Evolutionary conservation across 164 flowering plant genomes (phyloP).

Genomic region (Chloranthus sessilifolius): DNA sequence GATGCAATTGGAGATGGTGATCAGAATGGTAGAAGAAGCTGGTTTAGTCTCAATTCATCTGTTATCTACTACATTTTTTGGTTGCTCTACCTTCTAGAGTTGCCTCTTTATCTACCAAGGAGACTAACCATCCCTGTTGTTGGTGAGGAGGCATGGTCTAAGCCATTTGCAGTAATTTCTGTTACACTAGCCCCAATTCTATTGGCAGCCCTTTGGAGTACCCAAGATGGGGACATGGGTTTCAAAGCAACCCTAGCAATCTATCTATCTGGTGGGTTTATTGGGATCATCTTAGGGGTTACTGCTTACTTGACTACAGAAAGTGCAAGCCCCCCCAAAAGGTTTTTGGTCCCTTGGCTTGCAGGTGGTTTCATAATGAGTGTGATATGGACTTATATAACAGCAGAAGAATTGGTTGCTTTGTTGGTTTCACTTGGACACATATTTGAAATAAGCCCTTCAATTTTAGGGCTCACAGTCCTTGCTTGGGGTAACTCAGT

Average conservation of each 20-base stretch:
- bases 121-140: conserved; percentile 47
- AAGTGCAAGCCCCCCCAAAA: conserved; percentile 29
- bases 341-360: conserved; percentile 41
- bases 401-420: conserved; percentile 46
- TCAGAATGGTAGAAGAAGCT: conserved; percentile 4
- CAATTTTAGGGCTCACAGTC: conserved; percentile 41
- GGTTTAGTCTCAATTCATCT: conserved; percentile 12
- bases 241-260: conserved; percentile 7
- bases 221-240: conserved; percentile 12
- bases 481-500: conserved; percentile 61
- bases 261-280: conserved; percentile 16
- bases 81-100: conserved; percentile 23
- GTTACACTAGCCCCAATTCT: conserved; percentile 40
- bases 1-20: conserved; percentile 12
- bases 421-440: conserved; percentile 39
- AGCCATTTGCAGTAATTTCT: conserved; percentile 38
- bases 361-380: conserved; percentile 55
- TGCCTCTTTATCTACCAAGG: conserved; percentile 46
- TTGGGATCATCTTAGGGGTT: conserved; percentile 28
- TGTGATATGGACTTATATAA: conserved; percentile 46
- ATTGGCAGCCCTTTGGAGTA: conserved; percentile 31
- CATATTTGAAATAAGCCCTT: conserved; percentile 34
- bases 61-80: conserved; percentile 7
- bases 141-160: conserved; percentile 45
- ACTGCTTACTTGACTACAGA: conserved; percentile 26